Conservation (phyloP, 208 protist genomes). For the Polymyxa betae region DNA sequence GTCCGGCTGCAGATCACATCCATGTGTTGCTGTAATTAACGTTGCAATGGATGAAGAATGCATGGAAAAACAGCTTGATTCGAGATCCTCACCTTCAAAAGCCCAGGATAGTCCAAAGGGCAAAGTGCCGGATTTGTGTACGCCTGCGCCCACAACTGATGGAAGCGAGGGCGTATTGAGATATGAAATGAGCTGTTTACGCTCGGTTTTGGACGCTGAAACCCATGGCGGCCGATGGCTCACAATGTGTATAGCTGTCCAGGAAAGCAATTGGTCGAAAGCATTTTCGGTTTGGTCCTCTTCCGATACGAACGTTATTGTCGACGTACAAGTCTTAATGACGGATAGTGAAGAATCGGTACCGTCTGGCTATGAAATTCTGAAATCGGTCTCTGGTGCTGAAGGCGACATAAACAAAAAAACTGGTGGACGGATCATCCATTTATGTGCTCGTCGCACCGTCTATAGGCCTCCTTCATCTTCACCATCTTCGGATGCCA, state of each 20-base stretch:
- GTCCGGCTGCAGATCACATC: too few relatives aligned
- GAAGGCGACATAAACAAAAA: slow-evolving; percentile 46
- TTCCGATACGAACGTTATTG: not conserved
- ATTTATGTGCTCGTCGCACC: not conserved
- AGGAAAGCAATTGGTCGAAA: not conserved
- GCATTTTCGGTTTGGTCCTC: not conserved
- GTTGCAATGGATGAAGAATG: too few relatives aligned
- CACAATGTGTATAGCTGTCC: not conserved
- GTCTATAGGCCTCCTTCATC: too few relatives aligned
- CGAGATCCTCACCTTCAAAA: too few relatives aligned
- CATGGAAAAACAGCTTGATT: too few relatives aligned
- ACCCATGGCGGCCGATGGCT: not conserved
- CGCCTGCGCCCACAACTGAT: not conserved
- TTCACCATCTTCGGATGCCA: too few relatives aligned
- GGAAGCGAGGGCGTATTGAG: not conserved
- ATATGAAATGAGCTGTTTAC: not conserved
- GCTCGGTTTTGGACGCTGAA: not conserved
- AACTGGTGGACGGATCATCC: not conserved
- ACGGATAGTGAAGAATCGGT: not conserved
- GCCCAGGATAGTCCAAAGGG: too few relatives aligned
- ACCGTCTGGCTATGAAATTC: not conserved
- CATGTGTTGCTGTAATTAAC: too few relatives aligned
- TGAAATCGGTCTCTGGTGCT: not conserved
- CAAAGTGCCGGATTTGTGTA: too few relatives aligned
- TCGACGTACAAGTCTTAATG: slow-evolving; percentile 22